Conservation (phyloP, 768 basidiomycete genomes). For the Panus rudis region DNA sequence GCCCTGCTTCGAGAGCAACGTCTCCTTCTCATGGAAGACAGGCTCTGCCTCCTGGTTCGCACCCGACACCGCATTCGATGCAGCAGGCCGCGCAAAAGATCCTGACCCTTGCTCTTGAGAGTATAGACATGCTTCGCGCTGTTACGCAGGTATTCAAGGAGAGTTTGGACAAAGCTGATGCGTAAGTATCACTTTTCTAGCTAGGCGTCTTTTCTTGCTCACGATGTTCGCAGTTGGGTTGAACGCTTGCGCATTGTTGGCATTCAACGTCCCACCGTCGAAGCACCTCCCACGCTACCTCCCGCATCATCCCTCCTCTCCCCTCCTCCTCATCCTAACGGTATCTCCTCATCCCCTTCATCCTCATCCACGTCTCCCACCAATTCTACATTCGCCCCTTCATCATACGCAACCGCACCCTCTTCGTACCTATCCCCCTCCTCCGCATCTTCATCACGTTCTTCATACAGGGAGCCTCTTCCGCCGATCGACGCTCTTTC, state of each 20-base stretch:
- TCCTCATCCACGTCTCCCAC: background rate
- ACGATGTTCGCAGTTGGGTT: conserved; percentile 55
- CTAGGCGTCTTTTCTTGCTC: background rate
- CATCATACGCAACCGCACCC: conserved; percentile 10
- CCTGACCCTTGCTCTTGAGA: conserved; percentile 80
- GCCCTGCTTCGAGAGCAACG: conserved; percentile 22
- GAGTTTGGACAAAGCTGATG: conserved; percentile 80
- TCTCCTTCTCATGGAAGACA: conserved; percentile 16
- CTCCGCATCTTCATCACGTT: background rate
- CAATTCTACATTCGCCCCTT: background rate
- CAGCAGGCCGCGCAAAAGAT: conserved; percentile 74
- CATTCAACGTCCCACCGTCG: conserved; percentile 44
- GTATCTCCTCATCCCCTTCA: conserved; percentile 6
- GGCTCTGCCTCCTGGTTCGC: conserved; percentile 4
- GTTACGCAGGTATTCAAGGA: conserved; percentile 87
- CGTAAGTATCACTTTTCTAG: conserved; percentile 41
- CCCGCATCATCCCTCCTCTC: conserved; percentile 14
- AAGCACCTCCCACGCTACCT: conserved; percentile 2
- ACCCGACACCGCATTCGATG: conserved; percentile 46
- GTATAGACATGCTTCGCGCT: conserved; percentile 85
- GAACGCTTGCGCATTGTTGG: conserved; percentile 74
- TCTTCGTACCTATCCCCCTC: background rate
- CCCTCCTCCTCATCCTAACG: conserved; percentile 9
- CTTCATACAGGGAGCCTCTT: conserved; percentile 12
- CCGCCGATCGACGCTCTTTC: conserved; percentile 11